Evolutionary conservation across 1,284 basidiomycete species (phyloP).

Genomic region (Mycosarcoma mackinlayi): DNA sequence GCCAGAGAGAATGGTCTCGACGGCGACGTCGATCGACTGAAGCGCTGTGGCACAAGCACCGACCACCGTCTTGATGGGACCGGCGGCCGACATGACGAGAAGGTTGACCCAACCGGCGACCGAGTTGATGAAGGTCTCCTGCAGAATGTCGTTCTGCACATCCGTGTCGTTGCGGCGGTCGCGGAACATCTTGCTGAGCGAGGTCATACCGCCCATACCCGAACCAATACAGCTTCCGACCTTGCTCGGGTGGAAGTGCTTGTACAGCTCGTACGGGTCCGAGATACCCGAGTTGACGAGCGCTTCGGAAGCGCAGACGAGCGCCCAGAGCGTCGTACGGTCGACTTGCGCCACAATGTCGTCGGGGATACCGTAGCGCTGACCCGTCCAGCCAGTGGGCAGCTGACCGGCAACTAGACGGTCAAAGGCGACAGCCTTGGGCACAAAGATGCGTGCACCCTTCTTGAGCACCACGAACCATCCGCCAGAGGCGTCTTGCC

Average conservation of each 20-base stretch:
- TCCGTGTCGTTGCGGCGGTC: conserved; percentile 96
- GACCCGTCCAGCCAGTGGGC: conserved; percentile 95
- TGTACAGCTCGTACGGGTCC: conserved; percentile 81
- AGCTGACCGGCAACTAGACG: conserved; percentile 95
- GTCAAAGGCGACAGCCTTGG: conserved; percentile 94
- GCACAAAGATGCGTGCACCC: conserved; percentile 90
- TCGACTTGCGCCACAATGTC: conserved; percentile 96
- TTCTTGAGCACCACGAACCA: conserved; percentile 99
- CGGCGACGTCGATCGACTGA: conserved; percentile 97
- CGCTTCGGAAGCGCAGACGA: conserved; percentile 92
- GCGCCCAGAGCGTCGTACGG: conserved; percentile 94
- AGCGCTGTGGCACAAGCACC: conserved; percentile 98
- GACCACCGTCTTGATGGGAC: conserved; percentile 98
- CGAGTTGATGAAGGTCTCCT: conserved; percentile 78
- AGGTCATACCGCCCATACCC: conserved; percentile 92
- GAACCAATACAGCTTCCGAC: conserved; percentile 74
- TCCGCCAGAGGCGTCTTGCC: conserved; percentile 80
- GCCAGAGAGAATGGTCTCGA: conserved; percentile 89
- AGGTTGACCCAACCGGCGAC: conserved; percentile 92
- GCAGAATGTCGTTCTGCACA: conserved; percentile 96
- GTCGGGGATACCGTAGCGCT: conserved; percentile 95
- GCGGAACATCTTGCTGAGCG: conserved; percentile 83
- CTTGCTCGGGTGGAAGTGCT: conserved; percentile 94
- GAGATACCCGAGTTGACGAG: conserved; percentile 95
- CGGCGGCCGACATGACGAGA: conserved; percentile 72